Conservation (phyloP, 2,329 filamentous ascomycete genomes). For the Stenocarpella maydis region DNA sequence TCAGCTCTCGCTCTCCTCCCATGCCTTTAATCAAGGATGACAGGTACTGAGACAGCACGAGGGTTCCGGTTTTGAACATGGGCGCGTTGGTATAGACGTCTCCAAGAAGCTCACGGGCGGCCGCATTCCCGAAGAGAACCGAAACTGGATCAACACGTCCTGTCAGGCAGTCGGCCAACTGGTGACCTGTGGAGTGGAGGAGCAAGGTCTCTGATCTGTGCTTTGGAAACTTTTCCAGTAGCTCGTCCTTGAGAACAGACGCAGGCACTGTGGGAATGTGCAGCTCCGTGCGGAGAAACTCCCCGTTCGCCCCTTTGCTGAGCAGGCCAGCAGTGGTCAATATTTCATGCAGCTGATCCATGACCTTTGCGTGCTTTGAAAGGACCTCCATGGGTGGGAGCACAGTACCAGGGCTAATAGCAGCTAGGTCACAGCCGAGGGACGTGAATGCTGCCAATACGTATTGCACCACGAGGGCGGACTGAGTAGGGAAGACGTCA, state of each 20-base stretch:
- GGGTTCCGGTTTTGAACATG: constrained; percentile 39
- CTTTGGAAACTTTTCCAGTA: constrained; percentile 43
- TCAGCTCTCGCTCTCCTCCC: constrained; percentile 37
- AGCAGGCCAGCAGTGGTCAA: constrained; percentile 41
- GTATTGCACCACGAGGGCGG: constrained; percentile 44
- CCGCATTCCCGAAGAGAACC: constrained; percentile 48
- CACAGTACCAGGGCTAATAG: constrained; percentile 36
- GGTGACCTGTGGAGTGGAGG: constrained; percentile 43
- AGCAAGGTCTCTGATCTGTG: constrained; percentile 46
- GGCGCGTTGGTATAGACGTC: constrained; percentile 48
- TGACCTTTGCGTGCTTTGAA: constrained; percentile 41
- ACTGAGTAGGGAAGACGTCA: constrained; percentile 42
- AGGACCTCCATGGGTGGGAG: constrained; percentile 38
- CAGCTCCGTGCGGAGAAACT: constrained; percentile 30
- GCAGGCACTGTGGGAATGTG: constrained; percentile 27
- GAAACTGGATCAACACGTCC: constrained; percentile 48
- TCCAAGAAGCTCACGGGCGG: constrained; percentile 42
- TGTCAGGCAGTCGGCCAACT: constrained; percentile 49
- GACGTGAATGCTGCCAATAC: constrained; percentile 43
- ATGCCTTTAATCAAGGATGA: constrained; percentile 10
- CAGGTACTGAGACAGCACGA: constrained; percentile 38
- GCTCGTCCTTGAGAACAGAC: constrained; percentile 38
- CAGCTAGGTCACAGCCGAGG: constrained; percentile 41
- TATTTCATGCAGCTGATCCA: constrained; percentile 41
- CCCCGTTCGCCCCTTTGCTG: background rate